Percentiles rank a stretch among this genome's conserved stretches.
Evolutionary conservation across 164 flowering plant species (phyloP).

Genomic region (Echeveria elegans): DNA sequence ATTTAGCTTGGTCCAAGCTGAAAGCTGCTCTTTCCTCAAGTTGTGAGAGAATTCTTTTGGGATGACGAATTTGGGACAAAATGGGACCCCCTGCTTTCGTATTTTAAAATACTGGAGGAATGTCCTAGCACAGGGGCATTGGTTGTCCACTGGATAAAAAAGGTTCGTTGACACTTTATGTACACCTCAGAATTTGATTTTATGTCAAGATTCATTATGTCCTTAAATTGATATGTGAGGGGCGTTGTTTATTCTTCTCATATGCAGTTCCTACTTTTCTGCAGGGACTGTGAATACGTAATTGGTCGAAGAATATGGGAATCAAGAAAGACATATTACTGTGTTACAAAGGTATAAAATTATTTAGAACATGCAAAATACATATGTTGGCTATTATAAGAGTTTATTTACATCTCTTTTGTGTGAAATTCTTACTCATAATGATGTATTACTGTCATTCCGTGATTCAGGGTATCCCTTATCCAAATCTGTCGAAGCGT

Average conservation of each 20-base stretch:
- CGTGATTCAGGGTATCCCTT: conserved; percentile 58
- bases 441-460: neutral
- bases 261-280: conserved; percentile 94
- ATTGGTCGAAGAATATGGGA: conserved; percentile 96
- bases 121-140: conserved; percentile 57
- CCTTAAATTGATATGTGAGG: neutral
- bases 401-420: neutral
- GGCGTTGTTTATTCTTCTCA: conserved; percentile 12
- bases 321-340: conserved; percentile 62
- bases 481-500: conserved; percentile 54
- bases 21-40: conserved; percentile 31
- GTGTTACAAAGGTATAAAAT: conserved; percentile 79
- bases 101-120: conserved; percentile 71
- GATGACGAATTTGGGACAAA: conserved; percentile 92
- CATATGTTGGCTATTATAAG: neutral
- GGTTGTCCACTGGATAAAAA: conserved; percentile 91
- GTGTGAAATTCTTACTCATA: neutral
- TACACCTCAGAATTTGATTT: neutral
- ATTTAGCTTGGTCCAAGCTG: neutral
- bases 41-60: conserved; percentile 98
- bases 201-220: neutral
- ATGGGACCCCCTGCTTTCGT: conserved; percentile 90
- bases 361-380: neutral
- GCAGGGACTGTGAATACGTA: conserved; percentile 88
- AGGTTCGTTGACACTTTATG: conserved; percentile 35